Evolutionary conservation across 306 rosid species (phyloP).

Genomic region (Rosa multiflora): DNA sequence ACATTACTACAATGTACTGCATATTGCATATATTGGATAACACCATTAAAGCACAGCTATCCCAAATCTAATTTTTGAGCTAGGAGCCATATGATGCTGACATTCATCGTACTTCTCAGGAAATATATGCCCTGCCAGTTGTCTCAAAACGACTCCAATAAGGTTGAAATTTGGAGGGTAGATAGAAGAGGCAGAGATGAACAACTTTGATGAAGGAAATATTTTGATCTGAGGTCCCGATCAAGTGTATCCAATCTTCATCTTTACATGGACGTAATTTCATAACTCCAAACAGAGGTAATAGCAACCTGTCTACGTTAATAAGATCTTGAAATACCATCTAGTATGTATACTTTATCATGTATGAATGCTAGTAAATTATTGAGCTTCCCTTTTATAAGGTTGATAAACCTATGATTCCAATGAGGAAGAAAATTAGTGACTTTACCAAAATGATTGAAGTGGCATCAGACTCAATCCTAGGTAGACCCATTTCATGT

Average conservation of each 20-base stretch:
- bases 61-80: not conserved
- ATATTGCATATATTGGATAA: not conserved
- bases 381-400: not conserved
- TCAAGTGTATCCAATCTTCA: conserved; percentile 45
- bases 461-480: not conserved
- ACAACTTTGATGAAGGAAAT: no score
- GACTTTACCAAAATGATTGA: not conserved
- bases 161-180: no score
- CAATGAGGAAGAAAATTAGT: no score
- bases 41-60: not conserved
- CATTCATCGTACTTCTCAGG: conserved; percentile 42
- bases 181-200: no score
- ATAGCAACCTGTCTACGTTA: conserved; percentile 4
- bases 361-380: not conserved
- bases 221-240: no score
- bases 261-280: conserved; percentile 31
- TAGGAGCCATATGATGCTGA: not conserved
- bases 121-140: conserved; percentile 38
- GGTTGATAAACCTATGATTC: not conserved
- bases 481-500: not conserved
- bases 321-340: not conserved
- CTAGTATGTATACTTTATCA: not conserved
- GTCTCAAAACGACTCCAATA: no score
- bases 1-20: not conserved
- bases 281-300: conserved; percentile 43